A percentile compares a stretch with the other conserved stretches of the same genome.
Evolutionary conservation across 2,329 filamentous ascomycete genomes (phyloP).

Genomic region (Penicillium griseofulvum): DNA sequence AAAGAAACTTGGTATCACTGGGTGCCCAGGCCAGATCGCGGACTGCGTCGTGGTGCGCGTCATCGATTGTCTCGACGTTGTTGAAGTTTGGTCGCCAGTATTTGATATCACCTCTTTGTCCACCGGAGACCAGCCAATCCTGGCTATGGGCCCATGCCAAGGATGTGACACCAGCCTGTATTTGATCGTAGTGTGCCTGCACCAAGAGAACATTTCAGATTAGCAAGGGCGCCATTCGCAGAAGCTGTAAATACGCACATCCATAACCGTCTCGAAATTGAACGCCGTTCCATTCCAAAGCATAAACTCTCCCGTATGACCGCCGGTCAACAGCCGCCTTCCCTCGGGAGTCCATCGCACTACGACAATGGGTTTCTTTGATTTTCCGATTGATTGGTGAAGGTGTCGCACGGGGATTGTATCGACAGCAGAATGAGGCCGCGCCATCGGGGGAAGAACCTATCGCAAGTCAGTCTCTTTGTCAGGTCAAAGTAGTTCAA

Average conservation of each 20-base stretch:
- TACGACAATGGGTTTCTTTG: constrained; percentile 95
- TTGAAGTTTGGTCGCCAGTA: constrained; percentile 99
- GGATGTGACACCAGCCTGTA: constrained; percentile 45
- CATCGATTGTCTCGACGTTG: constrained; percentile 85
- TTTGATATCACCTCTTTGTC: constrained; percentile 92
- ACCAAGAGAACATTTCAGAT: constrained; percentile 1
- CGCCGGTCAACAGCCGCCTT: constrained; percentile 83
- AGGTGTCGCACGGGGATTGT: constrained; percentile 92
- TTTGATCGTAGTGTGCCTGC: constrained; percentile 69
- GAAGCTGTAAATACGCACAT: constrained; percentile 46
- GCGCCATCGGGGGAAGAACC: constrained; percentile 83
- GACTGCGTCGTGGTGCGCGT: constrained; percentile 85
- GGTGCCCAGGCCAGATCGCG: constrained; percentile 90
- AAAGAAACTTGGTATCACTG: constrained; percentile 93
- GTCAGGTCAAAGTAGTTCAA: background rate
- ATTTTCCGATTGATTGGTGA: constrained; percentile 97
- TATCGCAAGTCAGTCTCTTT: constrained; percentile 37
- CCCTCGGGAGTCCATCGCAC: constrained; percentile 98
- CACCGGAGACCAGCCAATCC: constrained; percentile 94
- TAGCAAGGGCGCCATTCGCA: background rate
- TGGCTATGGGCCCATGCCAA: constrained; percentile 82
- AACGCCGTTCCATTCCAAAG: constrained; percentile 98
- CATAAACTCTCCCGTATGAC: constrained; percentile 95
- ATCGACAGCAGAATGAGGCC: constrained; percentile 72
- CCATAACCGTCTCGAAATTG: constrained; percentile 99